phyloP scores from a whole-genome alignment of 305 asterid genomes.

The Fraxinus angustifolia region DNA sequence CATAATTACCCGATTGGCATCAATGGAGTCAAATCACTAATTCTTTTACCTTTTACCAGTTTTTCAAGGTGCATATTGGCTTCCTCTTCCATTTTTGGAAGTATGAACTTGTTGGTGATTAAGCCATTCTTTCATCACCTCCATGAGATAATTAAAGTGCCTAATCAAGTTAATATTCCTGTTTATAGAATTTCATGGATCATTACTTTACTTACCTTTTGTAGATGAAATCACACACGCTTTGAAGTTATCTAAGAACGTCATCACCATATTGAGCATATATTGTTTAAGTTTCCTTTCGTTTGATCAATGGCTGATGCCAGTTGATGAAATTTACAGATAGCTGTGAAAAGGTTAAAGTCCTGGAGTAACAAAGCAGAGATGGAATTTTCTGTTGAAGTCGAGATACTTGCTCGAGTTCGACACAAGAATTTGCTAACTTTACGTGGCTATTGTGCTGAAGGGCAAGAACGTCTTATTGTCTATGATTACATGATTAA shows the following conservation, averaged over 20 bases:
- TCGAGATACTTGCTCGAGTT: constrained; percentile 70
- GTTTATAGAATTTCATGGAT: neutral
- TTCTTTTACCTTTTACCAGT: neutral
- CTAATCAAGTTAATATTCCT: neutral
- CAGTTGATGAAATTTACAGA: constrained; percentile 34
- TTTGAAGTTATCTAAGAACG: neutral
- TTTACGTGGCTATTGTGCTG: constrained; percentile 70
- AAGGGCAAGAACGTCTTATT: constrained; percentile 80
- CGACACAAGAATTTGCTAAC: constrained; percentile 70
- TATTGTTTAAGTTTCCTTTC: neutral
- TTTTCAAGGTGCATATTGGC: neutral
- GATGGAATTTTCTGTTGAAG: constrained; percentile 70
- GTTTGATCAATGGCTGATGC: neutral
- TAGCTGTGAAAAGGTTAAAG: constrained; percentile 76
- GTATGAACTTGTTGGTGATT: neutral
- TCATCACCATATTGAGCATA: neutral
- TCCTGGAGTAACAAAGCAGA: constrained; percentile 79
- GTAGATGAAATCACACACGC: neutral
- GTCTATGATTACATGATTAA: constrained; percentile 71
- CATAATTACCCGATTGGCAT: neutral
- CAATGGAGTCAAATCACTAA: neutral
- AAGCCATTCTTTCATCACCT: neutral
- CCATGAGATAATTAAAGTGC: neutral
- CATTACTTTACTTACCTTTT: neutral
- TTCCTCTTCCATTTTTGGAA: neutral